These are phyloP conservation scores for Chaetomium tenue DNA, from an alignment of 495 filamentous ascomycete genomes.

Conservation along the genomic window DNA sequence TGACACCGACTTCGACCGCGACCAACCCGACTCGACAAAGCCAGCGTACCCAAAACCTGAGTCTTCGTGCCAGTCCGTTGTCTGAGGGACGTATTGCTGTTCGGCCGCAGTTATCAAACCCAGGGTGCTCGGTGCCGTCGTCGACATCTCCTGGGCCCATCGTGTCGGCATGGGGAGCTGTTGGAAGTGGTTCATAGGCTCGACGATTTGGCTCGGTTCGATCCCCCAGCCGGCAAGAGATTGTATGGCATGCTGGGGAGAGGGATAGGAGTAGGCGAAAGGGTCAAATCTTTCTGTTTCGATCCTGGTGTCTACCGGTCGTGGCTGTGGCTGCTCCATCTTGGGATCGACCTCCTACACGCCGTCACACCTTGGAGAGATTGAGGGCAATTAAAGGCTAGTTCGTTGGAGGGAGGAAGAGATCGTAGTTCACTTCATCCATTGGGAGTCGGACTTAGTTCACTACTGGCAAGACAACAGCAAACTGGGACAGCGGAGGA, in stretches of 20 bases:
- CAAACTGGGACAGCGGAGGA: too few species aligned
- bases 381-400: too few species aligned
- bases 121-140: background rate
- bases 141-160: background rate
- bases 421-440: background rate
- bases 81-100: background rate
- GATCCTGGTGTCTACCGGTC: background rate
- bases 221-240: background rate
- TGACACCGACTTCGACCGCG: background rate
- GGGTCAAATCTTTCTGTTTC: background rate
- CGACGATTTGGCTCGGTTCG: background rate
- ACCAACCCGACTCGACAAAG: background rate
- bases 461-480: background rate
- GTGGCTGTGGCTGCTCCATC: background rate
- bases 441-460: background rate
- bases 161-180: background rate
- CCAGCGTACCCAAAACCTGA: background rate
- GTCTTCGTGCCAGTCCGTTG: background rate
- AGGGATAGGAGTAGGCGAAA: background rate
- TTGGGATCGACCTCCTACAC: background rate
- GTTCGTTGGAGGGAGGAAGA: too few species aligned
- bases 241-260: background rate
- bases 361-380: background rate
- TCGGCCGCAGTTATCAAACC: background rate
- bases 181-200: background rate